Evolutionary conservation across 2,329 filamentous ascomycete species (phyloP), one percentile per base, ranked within the genome.

Genomic region (Sarocladium oryzae): DNA sequence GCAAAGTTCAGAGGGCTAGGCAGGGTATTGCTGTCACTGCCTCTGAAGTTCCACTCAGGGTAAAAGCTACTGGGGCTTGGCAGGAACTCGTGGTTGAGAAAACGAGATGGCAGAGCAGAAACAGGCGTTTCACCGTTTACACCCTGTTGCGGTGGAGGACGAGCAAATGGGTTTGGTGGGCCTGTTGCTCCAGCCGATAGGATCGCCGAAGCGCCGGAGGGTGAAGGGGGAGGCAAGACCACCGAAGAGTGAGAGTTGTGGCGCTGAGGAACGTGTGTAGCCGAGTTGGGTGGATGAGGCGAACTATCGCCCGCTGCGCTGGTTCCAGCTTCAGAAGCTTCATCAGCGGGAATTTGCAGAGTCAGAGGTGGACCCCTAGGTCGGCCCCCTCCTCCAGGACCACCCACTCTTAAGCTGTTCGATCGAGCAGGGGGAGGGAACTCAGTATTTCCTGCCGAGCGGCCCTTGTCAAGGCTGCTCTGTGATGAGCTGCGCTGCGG

Each of bases 61-160:
- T 95, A 97, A 70, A 97, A 96, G 57, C 84, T 89, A 56, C 87
- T 95, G 0, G 93, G 93, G 52, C 89, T 95, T 0, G 93, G 91
- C 15, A 97, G 75, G 51, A 96, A 83, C 32, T 91, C 89, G 57
- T 88, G 89, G 53, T 85, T 86, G 59, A 97, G 85, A 66, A 97
- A 96, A 36, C 92, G 83, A 49, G 89, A 95, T 0, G 93, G 93
- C 10, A 99, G 75, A 3, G 92, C 91, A 2, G 91, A 96, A n/a
- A 95, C 90, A 0, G 93, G 93, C 0, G 93, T 85, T 24, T 72
- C 71, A 20, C 66, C 71, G 54, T 73, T 75, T 56, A 75, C 69
- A 59, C 78, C 81, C 52, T 82, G 76, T 24, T 90, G 88, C 4
- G 88, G 89, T 23, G 85, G 80, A 1, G 92, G 93, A 37, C 92